These are phyloP conservation scores for Skeletonema tropicum DNA, from an alignment of 108 stramenopile species.

Conservation along the genomic window DNA sequence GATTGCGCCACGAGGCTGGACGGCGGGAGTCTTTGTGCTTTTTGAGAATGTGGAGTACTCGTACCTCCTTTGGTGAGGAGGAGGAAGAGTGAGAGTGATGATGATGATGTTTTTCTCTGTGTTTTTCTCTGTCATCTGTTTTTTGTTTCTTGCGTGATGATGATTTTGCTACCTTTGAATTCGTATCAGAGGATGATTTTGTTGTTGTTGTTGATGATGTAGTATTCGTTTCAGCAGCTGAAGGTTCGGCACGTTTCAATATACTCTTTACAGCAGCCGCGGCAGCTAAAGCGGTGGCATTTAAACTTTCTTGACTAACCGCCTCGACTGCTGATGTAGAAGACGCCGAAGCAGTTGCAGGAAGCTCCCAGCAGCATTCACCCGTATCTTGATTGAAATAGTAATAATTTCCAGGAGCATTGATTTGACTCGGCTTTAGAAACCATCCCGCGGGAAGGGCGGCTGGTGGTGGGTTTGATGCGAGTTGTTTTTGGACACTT, in stretches of 20 bases:
- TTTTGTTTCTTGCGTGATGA: slow-evolving; percentile 8
- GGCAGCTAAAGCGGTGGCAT: background rate
- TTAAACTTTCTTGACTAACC: slow-evolving; percentile 17
- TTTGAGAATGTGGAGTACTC: slow-evolving; percentile 84
- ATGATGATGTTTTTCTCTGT: slow-evolving; percentile 6
- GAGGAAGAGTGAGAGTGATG: background rate
- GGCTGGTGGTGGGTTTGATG: slow-evolving; percentile 51
- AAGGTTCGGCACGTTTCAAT: slow-evolving; percentile 17
- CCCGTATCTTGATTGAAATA: slow-evolving; percentile 86
- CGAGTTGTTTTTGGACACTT: slow-evolving; percentile 16
- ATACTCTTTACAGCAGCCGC: slow-evolving; percentile 31
- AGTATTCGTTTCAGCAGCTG: slow-evolving; percentile 4
- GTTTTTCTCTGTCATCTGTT: slow-evolving; percentile 14
- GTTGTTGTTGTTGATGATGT: background rate
- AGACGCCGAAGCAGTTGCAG: slow-evolving; percentile 14
- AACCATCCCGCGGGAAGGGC: slow-evolving; percentile 76
- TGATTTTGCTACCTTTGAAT: slow-evolving; percentile 19
- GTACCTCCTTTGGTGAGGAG: slow-evolving; percentile 67
- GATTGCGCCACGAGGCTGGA: slow-evolving; percentile 75
- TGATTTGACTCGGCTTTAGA: slow-evolving; percentile 42
- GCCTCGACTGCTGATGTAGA: slow-evolving; percentile 1
- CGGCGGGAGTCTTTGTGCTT: slow-evolving; percentile 80
- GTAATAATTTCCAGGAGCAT: slow-evolving; percentile 64
- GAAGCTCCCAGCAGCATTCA: slow-evolving; percentile 67
- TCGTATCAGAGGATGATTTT: background rate